Evolutionary conservation across 768 basidiomycete species (phyloP).

Genomic region (Termitomyces sp.): DNA sequence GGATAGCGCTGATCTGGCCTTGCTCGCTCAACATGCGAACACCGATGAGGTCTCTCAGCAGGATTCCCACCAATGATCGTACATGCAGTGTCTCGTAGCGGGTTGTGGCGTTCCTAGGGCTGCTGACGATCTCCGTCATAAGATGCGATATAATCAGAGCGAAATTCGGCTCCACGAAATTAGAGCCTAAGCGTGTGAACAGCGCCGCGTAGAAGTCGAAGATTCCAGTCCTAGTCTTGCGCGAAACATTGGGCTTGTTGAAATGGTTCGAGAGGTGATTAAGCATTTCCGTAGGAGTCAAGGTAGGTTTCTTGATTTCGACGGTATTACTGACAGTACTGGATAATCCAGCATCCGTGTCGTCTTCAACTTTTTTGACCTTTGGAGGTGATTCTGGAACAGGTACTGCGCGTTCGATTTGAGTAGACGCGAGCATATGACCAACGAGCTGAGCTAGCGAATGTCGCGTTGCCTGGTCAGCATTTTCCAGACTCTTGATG

Average conservation of each 20-base stretch:
- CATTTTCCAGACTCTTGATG: slow-evolving; percentile 69
- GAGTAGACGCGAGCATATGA: slow-evolving; percentile 79
- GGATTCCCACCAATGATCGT: slow-evolving; percentile 65
- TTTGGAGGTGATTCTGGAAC: slow-evolving; percentile 47
- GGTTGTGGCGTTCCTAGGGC: slow-evolving; percentile 43
- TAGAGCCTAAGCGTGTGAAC: slow-evolving; percentile 65
- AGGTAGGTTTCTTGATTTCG: slow-evolving; percentile 61
- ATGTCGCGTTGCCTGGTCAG: slow-evolving; percentile 81
- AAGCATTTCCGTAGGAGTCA: slow-evolving; percentile 78
- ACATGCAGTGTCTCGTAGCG: slow-evolving; percentile 73
- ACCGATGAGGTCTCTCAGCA: slow-evolving; percentile 84
- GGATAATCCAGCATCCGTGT: slow-evolving; percentile 49
- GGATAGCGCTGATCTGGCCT: slow-evolving; percentile 87
- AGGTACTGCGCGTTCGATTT: slow-evolving; percentile 52
- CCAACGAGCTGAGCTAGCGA: slow-evolving; percentile 77
- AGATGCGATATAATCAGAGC: slow-evolving; percentile 73
- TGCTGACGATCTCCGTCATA: slow-evolving; percentile 68
- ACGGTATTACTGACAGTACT: slow-evolving; percentile 38
- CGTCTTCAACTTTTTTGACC: slow-evolving; percentile 56
- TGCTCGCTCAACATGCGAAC: slow-evolving; percentile 88
- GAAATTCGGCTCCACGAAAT: slow-evolving; percentile 82
- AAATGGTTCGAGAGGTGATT: slow-evolving; percentile 72
- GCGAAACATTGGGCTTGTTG: slow-evolving; percentile 64
- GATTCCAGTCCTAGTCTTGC: slow-evolving; percentile 76
- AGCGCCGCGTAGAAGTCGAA: slow-evolving; percentile 85